Evolutionary conservation across 2,329 filamentous ascomycete species (phyloP).

Genomic region (Herpotrichia juniperi): DNA sequence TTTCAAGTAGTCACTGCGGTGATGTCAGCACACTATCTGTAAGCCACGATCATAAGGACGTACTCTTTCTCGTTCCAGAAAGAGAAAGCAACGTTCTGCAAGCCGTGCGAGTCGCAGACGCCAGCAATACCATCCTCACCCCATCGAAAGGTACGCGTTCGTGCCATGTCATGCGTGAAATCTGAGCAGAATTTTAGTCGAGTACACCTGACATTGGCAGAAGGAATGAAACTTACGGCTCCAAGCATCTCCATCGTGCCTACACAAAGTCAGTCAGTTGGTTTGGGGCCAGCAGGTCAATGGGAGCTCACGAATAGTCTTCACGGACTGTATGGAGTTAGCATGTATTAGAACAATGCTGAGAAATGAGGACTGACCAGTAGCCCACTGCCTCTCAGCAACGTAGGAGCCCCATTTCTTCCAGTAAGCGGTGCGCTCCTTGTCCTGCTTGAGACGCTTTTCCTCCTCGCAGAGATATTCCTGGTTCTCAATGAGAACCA

Average conservation of each 20-base stretch:
- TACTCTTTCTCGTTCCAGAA: slow-evolving; percentile 99
- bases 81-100: slow-evolving; percentile 91
- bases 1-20: slow-evolving; percentile 81
- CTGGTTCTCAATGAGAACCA: slow-evolving; percentile 90
- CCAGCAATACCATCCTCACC: slow-evolving; percentile 97
- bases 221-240: slow-evolving; percentile 75
- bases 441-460: slow-evolving; percentile 85
- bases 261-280: slow-evolving; percentile 45
- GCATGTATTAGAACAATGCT: slow-evolving; percentile 14
- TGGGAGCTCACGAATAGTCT: slow-evolving; percentile 75
- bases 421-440: slow-evolving; percentile 87
- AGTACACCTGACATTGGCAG: slow-evolving; percentile 1
- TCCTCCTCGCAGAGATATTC: slow-evolving; percentile 91
- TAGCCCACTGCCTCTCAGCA: slow-evolving; percentile 94
- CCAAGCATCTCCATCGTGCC: slow-evolving; percentile 89
- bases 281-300: slow-evolving; percentile 10
- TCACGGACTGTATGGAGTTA: slow-evolving; percentile 71
- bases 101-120: slow-evolving; percentile 89
- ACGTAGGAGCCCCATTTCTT: slow-evolving; percentile 98
- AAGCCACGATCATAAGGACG: slow-evolving; percentile 26
- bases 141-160: slow-evolving; percentile 90
- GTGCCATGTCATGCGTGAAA: slow-evolving; percentile 91
- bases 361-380: slow-evolving; percentile 62
- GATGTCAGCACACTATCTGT: slow-evolving; percentile 47
- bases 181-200: slow-evolving; percentile 60